Percentiles rank a stretch among this genome's conserved stretches.
phyloP scores from a whole-genome alignment of 208 protist species.

The Crithidia brevicula region DNA sequence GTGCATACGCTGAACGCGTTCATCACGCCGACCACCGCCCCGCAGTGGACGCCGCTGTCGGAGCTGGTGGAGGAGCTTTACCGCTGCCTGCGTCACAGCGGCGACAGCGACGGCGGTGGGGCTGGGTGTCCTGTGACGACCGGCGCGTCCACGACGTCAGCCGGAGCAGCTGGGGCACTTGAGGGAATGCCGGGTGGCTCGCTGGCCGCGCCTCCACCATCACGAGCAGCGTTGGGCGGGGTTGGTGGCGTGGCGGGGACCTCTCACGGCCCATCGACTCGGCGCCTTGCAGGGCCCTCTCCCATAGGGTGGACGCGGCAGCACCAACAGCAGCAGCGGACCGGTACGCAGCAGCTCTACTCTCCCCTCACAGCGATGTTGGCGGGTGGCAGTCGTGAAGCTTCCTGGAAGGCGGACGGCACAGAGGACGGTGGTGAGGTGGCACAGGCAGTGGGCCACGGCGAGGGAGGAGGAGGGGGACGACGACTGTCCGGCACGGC shows the following conservation, averaged over 20 bases:
- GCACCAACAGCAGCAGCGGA: not conserved
- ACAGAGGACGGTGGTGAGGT: not conserved
- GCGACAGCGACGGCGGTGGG: slow-evolving; percentile 12
- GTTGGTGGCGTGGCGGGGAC: not conserved
- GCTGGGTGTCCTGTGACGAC: not conserved
- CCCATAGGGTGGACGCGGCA: not conserved
- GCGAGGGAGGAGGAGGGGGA: too few relatives aligned
- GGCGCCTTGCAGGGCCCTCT: not conserved
- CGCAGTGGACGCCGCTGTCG: slow-evolving; percentile 66
- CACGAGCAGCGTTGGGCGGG: not conserved
- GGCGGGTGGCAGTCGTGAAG: not conserved
- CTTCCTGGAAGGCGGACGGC: not conserved
- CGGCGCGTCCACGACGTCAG: not conserved
- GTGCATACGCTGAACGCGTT: slow-evolving; percentile 64
- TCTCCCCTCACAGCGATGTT: slow-evolving; percentile 14
- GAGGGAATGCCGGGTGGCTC: not conserved
- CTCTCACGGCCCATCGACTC: not conserved
- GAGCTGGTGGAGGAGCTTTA: slow-evolving; percentile 65
- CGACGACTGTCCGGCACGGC: too few relatives aligned
- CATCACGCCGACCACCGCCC: slow-evolving; percentile 59
- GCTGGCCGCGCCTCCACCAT: not conserved
- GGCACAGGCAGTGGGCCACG: not conserved
- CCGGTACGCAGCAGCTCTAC: slow-evolving; percentile 5
- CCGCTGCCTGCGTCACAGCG: slow-evolving; percentile 33
- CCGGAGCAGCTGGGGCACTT: not conserved